Base-by-base conservation (phyloP, 768 basidiomycete genomes). In the Hemileccinum rubropunctum region DNA sequence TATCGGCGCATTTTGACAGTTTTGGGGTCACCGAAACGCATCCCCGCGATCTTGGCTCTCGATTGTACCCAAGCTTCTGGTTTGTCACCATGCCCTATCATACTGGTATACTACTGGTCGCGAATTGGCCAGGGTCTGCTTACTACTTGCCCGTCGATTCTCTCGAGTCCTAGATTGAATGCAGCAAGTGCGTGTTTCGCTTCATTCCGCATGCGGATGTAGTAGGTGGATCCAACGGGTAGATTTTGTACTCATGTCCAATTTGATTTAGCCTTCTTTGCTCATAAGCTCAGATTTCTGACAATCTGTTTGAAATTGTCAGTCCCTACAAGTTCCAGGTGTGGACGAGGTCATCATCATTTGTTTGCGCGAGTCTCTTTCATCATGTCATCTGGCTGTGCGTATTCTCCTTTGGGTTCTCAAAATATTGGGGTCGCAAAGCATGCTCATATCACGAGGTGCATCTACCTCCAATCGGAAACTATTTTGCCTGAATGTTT, bases 11-110 rank as follows among this genome's bases (percentile, higher is more conserved):
- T 12, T n/a, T 12, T 67, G 65, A 67, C 65, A 67, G 67, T 58
- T 66, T 69, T 69, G 55, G 65, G 65, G 65, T 60, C 52, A 42
- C 46, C 26, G 40, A 39, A 45, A 48, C n/a, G 51, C 58, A 50
- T 52, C 49, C 34, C 32, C 14, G 44, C 42, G 14, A 47, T 37
- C 42, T 15, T 21, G 32, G n/a, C n/a, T n/a, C n/a, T 20, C 23
- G 23, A 23, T 23, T 23, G 23, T 6, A 6, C 6, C 23, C 23
- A 23, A 23, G 23, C 23, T 23, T 23, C 6, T 23, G 23, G 23
- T 11, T 34, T 35, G 37, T 44, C 46, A 17, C 34, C 45, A 18
- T 23, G 23, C n/a, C n/a, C 45, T 34, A 45, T 45, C 44, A 35
- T 35, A 14, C 28, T 30, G 28, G 28, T 30, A 30, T 9, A 12